These are phyloP conservation scores for Ormosia emarginata DNA, from an alignment of 306 rosid genomes.

Conservation along the genomic window DNA sequence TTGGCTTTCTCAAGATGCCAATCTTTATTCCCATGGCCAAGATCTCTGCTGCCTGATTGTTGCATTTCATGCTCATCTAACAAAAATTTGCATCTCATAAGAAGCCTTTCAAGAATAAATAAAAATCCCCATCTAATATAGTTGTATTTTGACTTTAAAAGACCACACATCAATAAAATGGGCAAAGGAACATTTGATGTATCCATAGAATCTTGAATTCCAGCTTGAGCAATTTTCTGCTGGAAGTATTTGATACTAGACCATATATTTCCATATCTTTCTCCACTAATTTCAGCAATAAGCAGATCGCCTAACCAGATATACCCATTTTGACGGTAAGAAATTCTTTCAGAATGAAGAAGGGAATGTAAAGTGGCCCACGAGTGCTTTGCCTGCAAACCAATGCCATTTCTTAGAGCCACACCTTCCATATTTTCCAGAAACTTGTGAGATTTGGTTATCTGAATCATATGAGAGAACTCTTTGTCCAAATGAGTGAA, in stretches of 20 bases:
- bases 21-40: constrained; percentile 43
- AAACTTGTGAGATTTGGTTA: constrained; percentile 71
- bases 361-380: constrained; percentile 96
- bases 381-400: constrained; percentile 62
- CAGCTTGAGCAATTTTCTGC: constrained; percentile 66
- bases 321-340: constrained; percentile 85
- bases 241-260: constrained; percentile 69
- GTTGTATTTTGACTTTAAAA: constrained; percentile 77
- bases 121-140: constrained; percentile 92
- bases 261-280: constrained; percentile 64
- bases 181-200: constrained; percentile 73
- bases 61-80: constrained; percentile 82
- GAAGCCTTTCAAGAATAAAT: constrained; percentile 90
- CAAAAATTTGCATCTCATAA: constrained; percentile 92
- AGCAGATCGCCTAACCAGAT: constrained; percentile 97
- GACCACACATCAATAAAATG: constrained; percentile 86
- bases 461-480: constrained; percentile 79
- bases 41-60: constrained; percentile 42
- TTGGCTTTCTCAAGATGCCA: constrained; percentile 88
- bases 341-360: constrained; percentile 82
- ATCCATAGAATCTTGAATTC: constrained; percentile 61
- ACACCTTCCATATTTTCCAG: constrained; percentile 65
- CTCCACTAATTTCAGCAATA: constrained; percentile 81
- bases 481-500: constrained; percentile 91
- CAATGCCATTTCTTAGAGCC: constrained; percentile 58